Conservation (phyloP, 371 early-diverging fungal species). For the Rhizopus stolonifer region DNA sequence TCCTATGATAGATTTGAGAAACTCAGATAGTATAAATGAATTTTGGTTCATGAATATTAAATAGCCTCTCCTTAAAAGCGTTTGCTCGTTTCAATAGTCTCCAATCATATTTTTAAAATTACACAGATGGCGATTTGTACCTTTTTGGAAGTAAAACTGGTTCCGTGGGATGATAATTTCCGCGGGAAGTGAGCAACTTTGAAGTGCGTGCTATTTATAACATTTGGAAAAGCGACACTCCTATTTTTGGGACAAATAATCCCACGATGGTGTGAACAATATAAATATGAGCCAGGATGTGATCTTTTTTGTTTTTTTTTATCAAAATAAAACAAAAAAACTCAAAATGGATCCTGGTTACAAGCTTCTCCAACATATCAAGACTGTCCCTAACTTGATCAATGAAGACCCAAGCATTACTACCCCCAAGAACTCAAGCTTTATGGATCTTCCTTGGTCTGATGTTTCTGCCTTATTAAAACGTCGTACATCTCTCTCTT, state of each 20-base stretch:
- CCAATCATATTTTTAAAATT: slow-evolving; percentile 44
- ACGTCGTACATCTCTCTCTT: slow-evolving; percentile 7
- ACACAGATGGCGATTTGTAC: slow-evolving; percentile 12
- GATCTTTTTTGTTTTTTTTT: neutral
- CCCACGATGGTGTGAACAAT: slow-evolving; percentile 7
- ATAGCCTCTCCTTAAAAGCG: too few relatives aligned
- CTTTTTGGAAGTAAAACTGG: slow-evolving; percentile 1
- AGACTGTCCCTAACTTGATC: slow-evolving; percentile 42
- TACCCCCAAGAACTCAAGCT: slow-evolving; percentile 43
- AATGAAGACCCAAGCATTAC: slow-evolving; percentile 44
- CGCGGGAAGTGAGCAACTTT: neutral
- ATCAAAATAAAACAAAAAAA: neutral
- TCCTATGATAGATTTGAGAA: too few relatives aligned
- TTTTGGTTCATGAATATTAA: too few relatives aligned
- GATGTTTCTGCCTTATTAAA: slow-evolving; percentile 30
- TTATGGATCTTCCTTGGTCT: slow-evolving; percentile 42
- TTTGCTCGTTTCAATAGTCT: neutral
- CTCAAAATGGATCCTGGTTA: slow-evolving; percentile 49
- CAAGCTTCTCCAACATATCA: slow-evolving; percentile 41
- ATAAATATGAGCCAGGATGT: slow-evolving; percentile 4
- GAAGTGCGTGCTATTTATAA: neutral
- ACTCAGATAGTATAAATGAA: too few relatives aligned
- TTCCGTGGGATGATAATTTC: neutral
- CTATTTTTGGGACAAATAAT: slow-evolving; percentile 12
- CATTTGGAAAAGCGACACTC: slow-evolving; percentile 3